Evolutionary conservation across 176 grass and related monocot genomes (phyloP), one percentile per base, ranked within the genome.

Genomic region (Avena atlantica): DNA sequence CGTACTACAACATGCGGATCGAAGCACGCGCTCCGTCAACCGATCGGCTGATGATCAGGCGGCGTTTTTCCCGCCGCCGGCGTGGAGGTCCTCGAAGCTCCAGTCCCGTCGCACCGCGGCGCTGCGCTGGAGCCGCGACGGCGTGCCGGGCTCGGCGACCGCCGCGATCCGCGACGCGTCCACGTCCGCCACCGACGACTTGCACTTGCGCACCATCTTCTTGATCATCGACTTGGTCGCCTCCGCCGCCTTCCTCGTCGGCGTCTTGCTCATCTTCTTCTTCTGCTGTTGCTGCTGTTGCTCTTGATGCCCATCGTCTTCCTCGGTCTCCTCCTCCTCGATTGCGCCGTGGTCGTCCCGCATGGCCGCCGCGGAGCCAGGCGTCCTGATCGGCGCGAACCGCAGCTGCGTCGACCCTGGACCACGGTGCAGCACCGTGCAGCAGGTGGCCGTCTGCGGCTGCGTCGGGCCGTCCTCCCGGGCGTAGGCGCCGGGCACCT

Each of bases 1-100:
- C 44, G 44, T 47, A 47, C 8, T 45, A 47, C 44, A 9, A 9
- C 9, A 8, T 9, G 6, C 9, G 44, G 6, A 7, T 56, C 48
- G 48, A 49, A 12, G 48, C 48, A 12, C 48, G 10, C 10, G 9
- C 9, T 50, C 10, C 1, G 10, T 12, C 2, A 0, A 12, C 10
- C 10, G 51, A 15, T 9, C 2, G 36, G 36, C 36, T 36, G 36
- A 36, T 4, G 5, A 31, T 66, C 13, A 88, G 50, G 86, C 85
- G 36, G 78, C 78, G 12, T 88, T 82, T 47, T 45, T 12, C 5
- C 62, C 25, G 13, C 25, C 63, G 69, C 7, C 65, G 8, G 12
- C 69, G 15, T 59, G 20, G 40, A 92, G 69, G 79, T 97, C 87
- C 89, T 97, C 92, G 70, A 97, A 97, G 90, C 92, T 97, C 95